Conservation (phyloP, 2,329 filamentous ascomycete genomes). For the Leptographium galeiforme region DNA sequence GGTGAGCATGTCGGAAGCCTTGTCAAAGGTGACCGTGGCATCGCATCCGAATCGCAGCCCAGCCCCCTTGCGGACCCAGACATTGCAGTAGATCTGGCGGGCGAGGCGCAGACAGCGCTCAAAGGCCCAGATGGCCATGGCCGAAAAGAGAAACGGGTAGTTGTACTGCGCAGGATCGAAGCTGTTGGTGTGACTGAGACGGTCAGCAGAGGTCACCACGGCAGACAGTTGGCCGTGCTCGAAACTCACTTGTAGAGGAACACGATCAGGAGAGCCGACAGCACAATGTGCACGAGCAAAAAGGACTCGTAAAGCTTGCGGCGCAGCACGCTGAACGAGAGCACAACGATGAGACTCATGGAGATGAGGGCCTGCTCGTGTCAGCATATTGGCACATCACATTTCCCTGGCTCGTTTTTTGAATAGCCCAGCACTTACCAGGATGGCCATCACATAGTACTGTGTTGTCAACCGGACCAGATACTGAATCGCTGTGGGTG, state of each 20-base stretch:
- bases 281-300: slow-evolving; percentile 25
- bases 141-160: slow-evolving; percentile 9
- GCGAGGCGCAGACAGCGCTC: slow-evolving; percentile 20
- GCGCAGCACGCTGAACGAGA: slow-evolving; percentile 24
- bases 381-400: too few species aligned
- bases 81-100: slow-evolving; percentile 28
- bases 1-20: slow-evolving; percentile 6
- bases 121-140: slow-evolving; percentile 11
- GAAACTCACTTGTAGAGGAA: slow-evolving; percentile 14
- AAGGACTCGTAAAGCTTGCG: slow-evolving; percentile 39
- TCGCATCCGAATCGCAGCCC: slow-evolving; percentile 2
- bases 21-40: slow-evolving; percentile 6
- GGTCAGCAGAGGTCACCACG: neutral
- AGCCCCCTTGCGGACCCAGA: slow-evolving; percentile 2
- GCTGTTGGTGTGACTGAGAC: slow-evolving; percentile 8
- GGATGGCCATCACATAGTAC: too few species aligned
- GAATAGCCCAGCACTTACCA: too few species aligned
- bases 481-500: too few species aligned
- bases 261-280: slow-evolving; percentile 26
- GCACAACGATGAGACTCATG: too few species aligned
- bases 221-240: neutral
- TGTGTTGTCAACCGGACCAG: too few species aligned
- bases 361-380: too few species aligned
- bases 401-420: too few species aligned
- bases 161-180: slow-evolving; percentile 6